phyloP scores from a whole-genome alignment of 768 basidiomycete genomes.

The Lactarius sanguifluus region DNA sequence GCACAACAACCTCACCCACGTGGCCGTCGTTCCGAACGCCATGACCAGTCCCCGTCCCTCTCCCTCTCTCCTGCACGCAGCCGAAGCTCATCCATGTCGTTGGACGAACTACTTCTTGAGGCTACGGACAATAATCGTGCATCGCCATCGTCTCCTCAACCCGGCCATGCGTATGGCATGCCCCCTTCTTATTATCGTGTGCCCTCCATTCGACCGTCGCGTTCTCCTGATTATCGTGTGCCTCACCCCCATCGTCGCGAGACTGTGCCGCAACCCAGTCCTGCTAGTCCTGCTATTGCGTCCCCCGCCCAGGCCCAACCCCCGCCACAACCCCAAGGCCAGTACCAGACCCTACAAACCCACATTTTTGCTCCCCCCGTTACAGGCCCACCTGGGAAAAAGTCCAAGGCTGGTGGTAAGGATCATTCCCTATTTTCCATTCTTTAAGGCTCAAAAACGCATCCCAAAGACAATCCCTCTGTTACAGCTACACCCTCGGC shows the following conservation, averaged over 20 bases:
- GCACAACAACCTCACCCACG: constrained; percentile 30
- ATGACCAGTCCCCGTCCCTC: constrained; percentile 30
- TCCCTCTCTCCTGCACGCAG: constrained; percentile 42
- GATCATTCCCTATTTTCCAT: constrained; percentile 10
- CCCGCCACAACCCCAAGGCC: constrained; percentile 37
- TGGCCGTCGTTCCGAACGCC: constrained; percentile 30
- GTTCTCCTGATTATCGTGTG: constrained; percentile 23
- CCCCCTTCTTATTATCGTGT: constrained; percentile 30
- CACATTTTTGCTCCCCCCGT: constrained; percentile 74
- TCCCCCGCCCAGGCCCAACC: constrained; percentile 30
- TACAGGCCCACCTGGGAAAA: constrained; percentile 71
- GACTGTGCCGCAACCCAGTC: constrained; percentile 10
- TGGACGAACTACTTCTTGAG: constrained; percentile 52
- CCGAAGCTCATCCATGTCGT: constrained; percentile 37
- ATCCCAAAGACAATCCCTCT: constrained; percentile 10
- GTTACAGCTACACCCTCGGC: constrained; percentile 17
- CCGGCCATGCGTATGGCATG: constrained; percentile 36
- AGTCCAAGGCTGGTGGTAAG: constrained; percentile 46
- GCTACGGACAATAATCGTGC: constrained; percentile 41
- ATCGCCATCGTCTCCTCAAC: constrained; percentile 30
- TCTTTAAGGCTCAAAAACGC: not conserved
- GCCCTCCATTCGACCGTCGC: constrained; percentile 18
- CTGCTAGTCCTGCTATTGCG: constrained; percentile 20
- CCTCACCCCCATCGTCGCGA: constrained; percentile 18
- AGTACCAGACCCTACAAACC: constrained; percentile 53